Conservation (phyloP, 2,329 filamentous ascomycete genomes). For the Alternaria arbusti region DNA sequence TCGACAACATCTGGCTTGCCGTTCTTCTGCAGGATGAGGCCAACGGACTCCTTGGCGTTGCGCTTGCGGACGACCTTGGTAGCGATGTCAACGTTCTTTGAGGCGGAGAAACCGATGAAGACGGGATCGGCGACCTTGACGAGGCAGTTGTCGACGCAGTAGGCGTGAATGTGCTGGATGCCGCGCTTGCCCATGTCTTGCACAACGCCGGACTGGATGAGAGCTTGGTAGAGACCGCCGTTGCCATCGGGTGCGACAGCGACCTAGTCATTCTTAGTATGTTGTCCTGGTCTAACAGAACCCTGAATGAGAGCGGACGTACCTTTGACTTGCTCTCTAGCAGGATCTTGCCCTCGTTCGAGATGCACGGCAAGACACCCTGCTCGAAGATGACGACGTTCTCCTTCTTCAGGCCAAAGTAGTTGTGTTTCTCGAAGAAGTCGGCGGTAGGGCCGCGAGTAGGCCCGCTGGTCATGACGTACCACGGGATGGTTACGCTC, state of each 20-base stretch:
- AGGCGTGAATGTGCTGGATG: constrained; percentile 93
- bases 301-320: constrained; percentile 20
- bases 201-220: constrained; percentile 79
- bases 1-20: constrained; percentile 97
- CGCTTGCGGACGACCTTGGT: constrained; percentile 99
- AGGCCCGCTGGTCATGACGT: constrained; percentile 98
- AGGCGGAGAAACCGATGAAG: constrained; percentile 92
- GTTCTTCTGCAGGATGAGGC: constrained; percentile 92
- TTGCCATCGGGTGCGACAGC: constrained; percentile 97
- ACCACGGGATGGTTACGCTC: constrained; percentile 82
- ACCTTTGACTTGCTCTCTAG: constrained; percentile 87
- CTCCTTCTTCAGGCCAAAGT: constrained; percentile 85
- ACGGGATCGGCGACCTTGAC: constrained; percentile 96
- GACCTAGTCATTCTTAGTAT: constrained; percentile 57
- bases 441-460: constrained; percentile 90
- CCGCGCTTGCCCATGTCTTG: constrained; percentile 88
- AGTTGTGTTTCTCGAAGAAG: constrained; percentile 88
- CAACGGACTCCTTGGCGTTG: constrained; percentile 93
- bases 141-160: constrained; percentile 99
- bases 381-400: constrained; percentile 96
- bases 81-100: constrained; percentile 89
- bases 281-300: not conserved
- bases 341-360: constrained; percentile 96
- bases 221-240: constrained; percentile 92
- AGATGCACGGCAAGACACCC: constrained; percentile 94